Evolutionary conservation across 2,329 filamentous ascomycete genomes (phyloP).

Genomic region (Apiospora koreana): DNA sequence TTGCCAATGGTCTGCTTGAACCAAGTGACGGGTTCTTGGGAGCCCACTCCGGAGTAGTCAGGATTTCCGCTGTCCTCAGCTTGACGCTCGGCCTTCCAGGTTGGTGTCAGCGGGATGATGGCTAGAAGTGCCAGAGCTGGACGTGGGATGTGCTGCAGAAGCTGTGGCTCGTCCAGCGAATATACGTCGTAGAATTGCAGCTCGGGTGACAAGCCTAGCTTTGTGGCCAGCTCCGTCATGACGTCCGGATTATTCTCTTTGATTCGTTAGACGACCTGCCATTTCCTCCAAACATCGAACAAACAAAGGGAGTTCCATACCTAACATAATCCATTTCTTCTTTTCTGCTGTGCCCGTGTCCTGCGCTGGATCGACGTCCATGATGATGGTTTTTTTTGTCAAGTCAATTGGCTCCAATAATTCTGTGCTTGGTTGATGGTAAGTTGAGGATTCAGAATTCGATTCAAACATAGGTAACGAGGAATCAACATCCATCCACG

Average conservation of each 20-base stretch:
- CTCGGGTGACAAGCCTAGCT: conserved; percentile 67
- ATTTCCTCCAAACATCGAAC: neutral
- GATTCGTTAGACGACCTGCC: neutral
- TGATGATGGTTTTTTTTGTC: neutral
- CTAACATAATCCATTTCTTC: conserved; percentile 18
- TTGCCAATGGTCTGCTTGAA: conserved; percentile 85
- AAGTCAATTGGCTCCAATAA: neutral
- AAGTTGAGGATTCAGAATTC: too few species aligned
- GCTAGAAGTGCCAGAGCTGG: conserved; percentile 77
- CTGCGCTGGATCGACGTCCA: neutral
- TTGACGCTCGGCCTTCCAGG: conserved; percentile 35
- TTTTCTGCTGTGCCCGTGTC: conserved; percentile 1
- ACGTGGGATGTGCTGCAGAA: conserved; percentile 76
- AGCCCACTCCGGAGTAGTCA: conserved; percentile 37
- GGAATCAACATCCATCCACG: too few species aligned
- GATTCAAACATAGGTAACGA: too few species aligned
- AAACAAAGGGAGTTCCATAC: neutral
- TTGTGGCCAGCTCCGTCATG: conserved; percentile 71
- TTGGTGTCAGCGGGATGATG: conserved; percentile 68
- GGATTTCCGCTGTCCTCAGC: conserved; percentile 33
- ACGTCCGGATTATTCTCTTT: conserved; percentile 71
- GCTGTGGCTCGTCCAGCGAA: conserved; percentile 73
- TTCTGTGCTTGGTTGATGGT: neutral
- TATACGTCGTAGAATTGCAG: conserved; percentile 82
- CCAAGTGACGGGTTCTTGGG: conserved; percentile 72